A percentile compares a stretch with the other conserved stretches of the same genome.
Conservation (phyloP, 2,329 filamentous ascomycete species). For the Penicillium sp. region DNA sequence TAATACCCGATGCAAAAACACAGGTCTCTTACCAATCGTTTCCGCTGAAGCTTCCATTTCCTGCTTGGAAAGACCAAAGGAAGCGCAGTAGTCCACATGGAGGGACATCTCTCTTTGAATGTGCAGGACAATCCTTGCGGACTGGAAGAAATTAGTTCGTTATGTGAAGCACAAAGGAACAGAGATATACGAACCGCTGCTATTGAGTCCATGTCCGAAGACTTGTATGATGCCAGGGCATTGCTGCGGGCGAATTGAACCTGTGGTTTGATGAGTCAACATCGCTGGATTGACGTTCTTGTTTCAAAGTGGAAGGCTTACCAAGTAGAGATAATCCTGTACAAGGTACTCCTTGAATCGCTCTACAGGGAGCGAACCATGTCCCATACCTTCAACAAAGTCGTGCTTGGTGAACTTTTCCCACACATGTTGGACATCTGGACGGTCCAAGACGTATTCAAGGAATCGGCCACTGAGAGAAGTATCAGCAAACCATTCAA, state of each 20-base stretch:
- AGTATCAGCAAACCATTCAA: constrained; percentile 3
- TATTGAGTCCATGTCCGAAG: constrained; percentile 72
- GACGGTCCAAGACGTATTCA: constrained; percentile 75
- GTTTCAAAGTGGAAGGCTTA: constrained; percentile 42
- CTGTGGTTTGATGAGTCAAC: constrained; percentile 43
- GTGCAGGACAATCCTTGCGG: constrained; percentile 71
- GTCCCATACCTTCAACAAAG: constrained; percentile 76
- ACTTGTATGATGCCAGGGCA: constrained; percentile 82
- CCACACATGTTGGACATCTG: constrained; percentile 76
- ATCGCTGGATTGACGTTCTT: background rate
- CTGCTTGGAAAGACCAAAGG: constrained; percentile 72
- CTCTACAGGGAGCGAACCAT: constrained; percentile 71
- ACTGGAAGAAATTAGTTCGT: constrained; percentile 41
- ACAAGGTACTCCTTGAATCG: constrained; percentile 87
- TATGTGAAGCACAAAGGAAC: background rate
- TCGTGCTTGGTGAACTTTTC: constrained; percentile 74
- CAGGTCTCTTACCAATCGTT: constrained; percentile 62
- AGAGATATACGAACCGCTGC: constrained; percentile 56
- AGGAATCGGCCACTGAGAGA: constrained; percentile 69
- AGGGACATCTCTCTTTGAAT: constrained; percentile 78
- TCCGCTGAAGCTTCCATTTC: constrained; percentile 76
- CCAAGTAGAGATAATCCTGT: constrained; percentile 89
- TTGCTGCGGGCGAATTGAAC: constrained; percentile 87
- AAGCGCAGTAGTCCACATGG: constrained; percentile 78
- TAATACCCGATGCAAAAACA: background rate